A percentile compares a stretch with the other conserved stretches of the same genome.
Conservation (phyloP, 208 protist species). For the Acanthamoeba triangularis region DNA sequence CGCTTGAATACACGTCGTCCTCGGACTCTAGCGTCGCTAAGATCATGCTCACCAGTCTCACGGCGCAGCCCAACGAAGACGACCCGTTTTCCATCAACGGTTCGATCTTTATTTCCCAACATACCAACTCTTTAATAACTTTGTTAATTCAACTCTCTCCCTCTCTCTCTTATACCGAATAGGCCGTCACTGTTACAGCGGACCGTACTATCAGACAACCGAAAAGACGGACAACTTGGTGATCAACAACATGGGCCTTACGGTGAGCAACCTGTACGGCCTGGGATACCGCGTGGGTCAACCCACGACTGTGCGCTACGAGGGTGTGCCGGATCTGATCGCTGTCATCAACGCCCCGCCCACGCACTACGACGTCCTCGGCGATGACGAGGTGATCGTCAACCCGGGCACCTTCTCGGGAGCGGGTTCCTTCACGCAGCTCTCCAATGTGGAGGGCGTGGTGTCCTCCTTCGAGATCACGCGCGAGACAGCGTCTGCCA, state of each 20-base stretch:
- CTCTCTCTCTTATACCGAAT: too few species aligned
- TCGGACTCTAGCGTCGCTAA: background rate
- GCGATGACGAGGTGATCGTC: conserved; percentile 7
- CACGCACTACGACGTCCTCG: conserved; percentile 3
- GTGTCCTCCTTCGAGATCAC: background rate
- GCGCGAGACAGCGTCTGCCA: background rate
- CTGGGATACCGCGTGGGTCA: conserved; percentile 10
- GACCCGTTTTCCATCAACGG: background rate
- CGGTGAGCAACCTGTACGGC: conserved; percentile 24
- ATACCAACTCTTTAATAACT: too few species aligned
- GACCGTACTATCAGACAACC: background rate
- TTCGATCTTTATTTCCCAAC: too few species aligned
- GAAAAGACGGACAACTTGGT: background rate
- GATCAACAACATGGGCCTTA: conserved; percentile 22
- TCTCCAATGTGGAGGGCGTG: background rate
- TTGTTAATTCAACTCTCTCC: too few species aligned
- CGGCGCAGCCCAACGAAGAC: background rate
- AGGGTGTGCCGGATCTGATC: conserved; percentile 12
- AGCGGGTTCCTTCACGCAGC: background rate
- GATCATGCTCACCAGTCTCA: background rate
- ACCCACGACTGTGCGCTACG: background rate
- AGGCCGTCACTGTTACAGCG: conserved; percentile 3
- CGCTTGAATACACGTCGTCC: background rate
- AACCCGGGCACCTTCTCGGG: background rate
- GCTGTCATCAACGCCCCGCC: background rate